Conservation (phyloP, 1,139 yeast genomes). For the Saccharomyces uvarum region DNA sequence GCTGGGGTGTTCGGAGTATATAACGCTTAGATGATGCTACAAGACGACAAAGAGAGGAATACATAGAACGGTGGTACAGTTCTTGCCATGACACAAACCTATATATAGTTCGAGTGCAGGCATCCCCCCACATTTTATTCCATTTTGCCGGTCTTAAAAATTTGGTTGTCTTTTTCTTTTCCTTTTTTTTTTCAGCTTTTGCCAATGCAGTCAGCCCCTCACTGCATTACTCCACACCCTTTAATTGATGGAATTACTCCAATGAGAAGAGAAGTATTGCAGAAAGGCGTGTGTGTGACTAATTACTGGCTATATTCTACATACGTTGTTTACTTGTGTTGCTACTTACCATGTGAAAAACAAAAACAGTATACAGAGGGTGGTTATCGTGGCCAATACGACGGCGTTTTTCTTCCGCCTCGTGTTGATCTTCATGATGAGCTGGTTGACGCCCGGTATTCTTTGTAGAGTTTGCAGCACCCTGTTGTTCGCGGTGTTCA, state of each 20-base stretch:
- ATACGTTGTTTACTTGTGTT: neutral
- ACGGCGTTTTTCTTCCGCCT: constrained; percentile 82
- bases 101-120: neutral
- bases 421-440: constrained; percentile 76
- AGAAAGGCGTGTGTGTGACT: neutral
- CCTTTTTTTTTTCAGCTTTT: neutral
- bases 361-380: constrained; percentile 63
- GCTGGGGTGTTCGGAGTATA: neutral
- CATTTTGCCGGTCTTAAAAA: neutral
- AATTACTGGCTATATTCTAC: neutral
- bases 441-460: constrained; percentile 75
- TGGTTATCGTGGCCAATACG: constrained; percentile 68
- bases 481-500: constrained; percentile 58
- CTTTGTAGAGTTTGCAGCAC: constrained; percentile 53
- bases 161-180: neutral
- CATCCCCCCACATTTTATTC: neutral
- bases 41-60: neutral
- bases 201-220: constrained; percentile 1
- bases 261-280: neutral
- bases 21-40: neutral
- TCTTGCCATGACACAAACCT: neutral
- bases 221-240: neutral
- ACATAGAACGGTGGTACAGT: neutral
- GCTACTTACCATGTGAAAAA: constrained; percentile 42
- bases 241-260: neutral